Percentiles rank a stretch among this genome's conserved stretches.
These are phyloP conservation scores for Cryptococcus neoformans DNA, from an alignment of 1,284 basidiomycete species.

Conservation along the genomic window DNA sequence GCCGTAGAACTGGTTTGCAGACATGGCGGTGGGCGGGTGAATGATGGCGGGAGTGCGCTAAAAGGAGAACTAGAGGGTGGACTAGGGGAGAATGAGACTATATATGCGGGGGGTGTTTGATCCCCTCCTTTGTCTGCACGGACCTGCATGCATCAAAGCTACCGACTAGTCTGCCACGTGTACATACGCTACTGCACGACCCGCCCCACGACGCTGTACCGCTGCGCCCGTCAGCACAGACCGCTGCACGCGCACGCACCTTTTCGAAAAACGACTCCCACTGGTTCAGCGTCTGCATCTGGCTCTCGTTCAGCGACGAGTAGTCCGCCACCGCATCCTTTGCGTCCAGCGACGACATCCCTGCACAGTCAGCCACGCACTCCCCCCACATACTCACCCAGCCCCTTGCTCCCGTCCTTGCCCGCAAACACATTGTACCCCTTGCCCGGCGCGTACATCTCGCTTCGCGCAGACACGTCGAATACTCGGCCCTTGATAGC, in stretches of 20 bases:
- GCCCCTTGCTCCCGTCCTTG: conserved; percentile 80
- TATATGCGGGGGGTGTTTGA: not conserved
- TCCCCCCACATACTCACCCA: conserved; percentile 56
- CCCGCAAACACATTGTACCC: conserved; percentile 63
- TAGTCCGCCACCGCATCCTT: conserved; percentile 91
- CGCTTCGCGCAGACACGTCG: conserved; percentile 46
- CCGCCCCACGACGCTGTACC: conserved; percentile 77
- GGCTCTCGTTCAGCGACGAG: conserved; percentile 67
- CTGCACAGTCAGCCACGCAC: conserved; percentile 24
- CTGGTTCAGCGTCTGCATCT: conserved; percentile 81
- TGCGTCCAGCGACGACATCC: conserved; percentile 73
- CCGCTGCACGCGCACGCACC: conserved; percentile 22
- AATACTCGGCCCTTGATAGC: conserved; percentile 51
- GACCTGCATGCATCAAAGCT: no score
- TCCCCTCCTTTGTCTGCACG: not conserved
- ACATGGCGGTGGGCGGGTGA: not conserved
- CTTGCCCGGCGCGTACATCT: conserved; percentile 50
- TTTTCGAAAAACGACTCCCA: conserved; percentile 79
- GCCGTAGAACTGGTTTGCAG: conserved; percentile 9
- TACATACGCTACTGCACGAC: conserved; percentile 51
- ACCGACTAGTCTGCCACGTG: no score
- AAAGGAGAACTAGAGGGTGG: not conserved
- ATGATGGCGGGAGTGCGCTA: no score
- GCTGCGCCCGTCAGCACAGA: conserved; percentile 47
- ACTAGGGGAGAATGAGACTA: no score